Conservation (phyloP, 140 eudicot genomes). For the Oenanthe javanica region DNA sequence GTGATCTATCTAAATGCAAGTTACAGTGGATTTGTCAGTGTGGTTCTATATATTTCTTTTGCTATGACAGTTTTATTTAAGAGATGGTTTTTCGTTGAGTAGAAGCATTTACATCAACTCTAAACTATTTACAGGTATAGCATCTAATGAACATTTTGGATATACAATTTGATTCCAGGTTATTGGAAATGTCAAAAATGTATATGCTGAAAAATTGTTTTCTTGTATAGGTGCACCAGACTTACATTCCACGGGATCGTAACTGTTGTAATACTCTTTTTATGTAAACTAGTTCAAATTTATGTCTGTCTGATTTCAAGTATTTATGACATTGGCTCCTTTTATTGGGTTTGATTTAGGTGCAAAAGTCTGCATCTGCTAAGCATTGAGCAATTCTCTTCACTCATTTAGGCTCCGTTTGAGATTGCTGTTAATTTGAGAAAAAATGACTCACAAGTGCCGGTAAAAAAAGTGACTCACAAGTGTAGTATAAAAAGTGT, state of each 20-base stretch:
- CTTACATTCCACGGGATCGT: neutral
- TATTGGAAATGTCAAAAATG: neutral
- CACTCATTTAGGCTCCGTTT: too few species aligned
- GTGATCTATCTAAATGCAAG: neutral
- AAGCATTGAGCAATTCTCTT: too few species aligned
- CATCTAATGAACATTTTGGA: neutral
- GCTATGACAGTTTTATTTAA: neutral
- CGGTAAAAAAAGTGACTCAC: too few species aligned
- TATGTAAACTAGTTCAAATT: neutral
- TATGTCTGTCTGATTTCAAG: neutral
- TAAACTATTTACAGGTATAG: neutral
- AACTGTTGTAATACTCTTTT: neutral
- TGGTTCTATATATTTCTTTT: neutral
- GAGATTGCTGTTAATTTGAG: too few species aligned
- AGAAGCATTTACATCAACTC: neutral
- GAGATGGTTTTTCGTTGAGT: neutral
- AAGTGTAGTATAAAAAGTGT: too few species aligned
- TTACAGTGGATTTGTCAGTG: neutral
- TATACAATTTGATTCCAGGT: constrained; percentile 7
- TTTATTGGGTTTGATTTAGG: neutral
- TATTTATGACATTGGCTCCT: neutral
- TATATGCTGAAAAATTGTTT: neutral
- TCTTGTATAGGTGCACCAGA: neutral
- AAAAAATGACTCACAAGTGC: too few species aligned
- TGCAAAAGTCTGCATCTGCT: neutral